Evolutionary conservation across 805 yeast genomes (phyloP), one percentile per base, ranked within the genome.

Genomic region (Wickerhamiella bombiphila): DNA sequence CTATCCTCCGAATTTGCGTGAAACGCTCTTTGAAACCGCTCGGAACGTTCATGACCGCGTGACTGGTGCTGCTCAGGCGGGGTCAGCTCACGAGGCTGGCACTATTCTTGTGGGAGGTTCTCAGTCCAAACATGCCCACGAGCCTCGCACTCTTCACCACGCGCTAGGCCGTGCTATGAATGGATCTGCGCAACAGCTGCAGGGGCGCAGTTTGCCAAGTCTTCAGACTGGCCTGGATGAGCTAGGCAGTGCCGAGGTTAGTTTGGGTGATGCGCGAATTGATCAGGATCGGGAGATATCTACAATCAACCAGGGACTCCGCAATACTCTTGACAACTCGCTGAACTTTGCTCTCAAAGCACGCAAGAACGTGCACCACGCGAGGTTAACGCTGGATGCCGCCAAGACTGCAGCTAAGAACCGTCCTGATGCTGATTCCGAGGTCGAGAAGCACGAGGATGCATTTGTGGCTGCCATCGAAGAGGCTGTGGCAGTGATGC

Each of bases 381-480:
- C 80, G 50, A 69, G 94, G 51, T 60, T 82, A 40, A 74, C 71
- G 49, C 79, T 82, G 46, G 94, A 82, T 56, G 74, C 83, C 46
- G 80, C 88, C 36, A 70, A 91, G 61, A 59, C 74, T 16, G 61
- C 57, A 14, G 64, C 65, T 22, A 40, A 39, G 36, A 47, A 47
- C 29, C 52, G 57, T 35, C 74, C 74, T 24, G 58, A 54, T 46
- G 77, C 79, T 17, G 68, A 86, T 51, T 79, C 76, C 35, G 70
- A 74, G 45, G 76, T 82, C 69, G 93, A 82, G 59, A 71, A 76
- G 43, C 74, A 82, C 36, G 94, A 82, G 61, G 94, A 82, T 52
- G 86, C 50, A 52, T 82, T 82, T 57, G 93, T 91, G 34, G 81
- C 80, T 48, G 78, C 86, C 18, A 83, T 83, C 25, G 94, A 82